phyloP scores from a whole-genome alignment of 352 stramenopile species.

The Pythium phragmiticola region DNA sequence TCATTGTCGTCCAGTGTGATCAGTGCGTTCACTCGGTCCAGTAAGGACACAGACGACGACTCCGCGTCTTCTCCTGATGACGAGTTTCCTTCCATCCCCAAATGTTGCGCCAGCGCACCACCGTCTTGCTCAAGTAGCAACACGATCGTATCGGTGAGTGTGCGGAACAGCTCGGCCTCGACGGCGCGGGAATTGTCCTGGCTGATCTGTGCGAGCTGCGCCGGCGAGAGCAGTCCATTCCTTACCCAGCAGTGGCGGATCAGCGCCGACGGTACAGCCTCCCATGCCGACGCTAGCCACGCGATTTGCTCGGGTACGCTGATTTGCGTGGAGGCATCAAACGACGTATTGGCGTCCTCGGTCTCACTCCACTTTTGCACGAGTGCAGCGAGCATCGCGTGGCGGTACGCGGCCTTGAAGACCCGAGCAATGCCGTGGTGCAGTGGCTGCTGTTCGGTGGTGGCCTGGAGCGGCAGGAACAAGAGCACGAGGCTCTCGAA shows the following conservation, averaged over 20 bases:
- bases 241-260: conserved; percentile 33
- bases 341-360: conserved; percentile 12
- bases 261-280: conserved; percentile 20
- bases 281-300: conserved; percentile 23
- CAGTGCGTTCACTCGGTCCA: conserved; percentile 28
- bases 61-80: neutral
- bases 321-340: conserved; percentile 14
- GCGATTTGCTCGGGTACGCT: conserved; percentile 2
- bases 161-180: conserved; percentile 27
- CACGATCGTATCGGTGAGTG: conserved; percentile 16
- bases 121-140: conserved; percentile 8
- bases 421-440: conserved; percentile 51
- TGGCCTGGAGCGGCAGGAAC: conserved; percentile 50
- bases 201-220: conserved; percentile 28
- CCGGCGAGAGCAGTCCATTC: conserved; percentile 22
- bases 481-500: conserved; percentile 69
- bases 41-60: neutral
- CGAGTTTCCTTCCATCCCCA: conserved; percentile 8
- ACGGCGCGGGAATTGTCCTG: conserved; percentile 27
- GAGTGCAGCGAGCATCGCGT: conserved; percentile 53
- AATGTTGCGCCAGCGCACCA: conserved; percentile 15
- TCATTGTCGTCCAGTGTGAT: conserved; percentile 30
- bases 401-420: conserved; percentile 65
- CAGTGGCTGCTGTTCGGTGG: conserved; percentile 45
- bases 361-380: conserved; percentile 30